A percentile compares a stretch with the other conserved stretches of the same genome.
Conservation (phyloP, 768 basidiomycete species). For the Calocybe cyanea region DNA sequence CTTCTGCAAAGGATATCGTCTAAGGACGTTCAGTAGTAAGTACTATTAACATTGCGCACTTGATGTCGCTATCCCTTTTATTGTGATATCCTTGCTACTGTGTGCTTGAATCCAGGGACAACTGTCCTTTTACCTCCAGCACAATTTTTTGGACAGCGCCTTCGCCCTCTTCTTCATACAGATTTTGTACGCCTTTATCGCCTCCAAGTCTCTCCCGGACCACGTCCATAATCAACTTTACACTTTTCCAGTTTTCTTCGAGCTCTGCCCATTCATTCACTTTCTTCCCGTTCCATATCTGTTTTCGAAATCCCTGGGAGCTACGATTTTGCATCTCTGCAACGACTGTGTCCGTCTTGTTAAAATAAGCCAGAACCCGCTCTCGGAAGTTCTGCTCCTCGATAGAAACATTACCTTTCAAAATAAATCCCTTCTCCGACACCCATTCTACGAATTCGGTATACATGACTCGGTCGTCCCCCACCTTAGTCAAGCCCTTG, state of each 20-base stretch:
- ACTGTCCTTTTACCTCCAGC: constrained; percentile 30
- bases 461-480: constrained; percentile 53
- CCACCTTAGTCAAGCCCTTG: constrained; percentile 38
- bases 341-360: constrained; percentile 47
- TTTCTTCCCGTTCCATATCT: constrained; percentile 42
- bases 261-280: constrained; percentile 55
- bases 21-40: no score
- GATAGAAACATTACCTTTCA: constrained; percentile 9
- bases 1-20: no score
- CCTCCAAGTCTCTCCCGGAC: constrained; percentile 46
- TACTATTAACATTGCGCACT: no score
- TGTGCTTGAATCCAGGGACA: constrained; percentile 16
- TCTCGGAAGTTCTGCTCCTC: constrained; percentile 24
- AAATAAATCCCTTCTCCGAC: constrained; percentile 16
- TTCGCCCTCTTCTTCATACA: constrained; percentile 35
- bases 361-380: constrained; percentile 50
- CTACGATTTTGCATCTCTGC: constrained; percentile 25
- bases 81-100: not conserved
- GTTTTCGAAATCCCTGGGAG: constrained; percentile 32
- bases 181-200: constrained; percentile 35
- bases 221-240: constrained; percentile 44
- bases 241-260: constrained; percentile 38
- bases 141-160: constrained; percentile 36
- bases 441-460: constrained; percentile 53
- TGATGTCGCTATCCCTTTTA: no score